A percentile compares a stretch with the other conserved stretches of the same genome.
Evolutionary conservation across 1,139 yeast species (phyloP).

Genomic region (Taphrina confusa): DNA sequence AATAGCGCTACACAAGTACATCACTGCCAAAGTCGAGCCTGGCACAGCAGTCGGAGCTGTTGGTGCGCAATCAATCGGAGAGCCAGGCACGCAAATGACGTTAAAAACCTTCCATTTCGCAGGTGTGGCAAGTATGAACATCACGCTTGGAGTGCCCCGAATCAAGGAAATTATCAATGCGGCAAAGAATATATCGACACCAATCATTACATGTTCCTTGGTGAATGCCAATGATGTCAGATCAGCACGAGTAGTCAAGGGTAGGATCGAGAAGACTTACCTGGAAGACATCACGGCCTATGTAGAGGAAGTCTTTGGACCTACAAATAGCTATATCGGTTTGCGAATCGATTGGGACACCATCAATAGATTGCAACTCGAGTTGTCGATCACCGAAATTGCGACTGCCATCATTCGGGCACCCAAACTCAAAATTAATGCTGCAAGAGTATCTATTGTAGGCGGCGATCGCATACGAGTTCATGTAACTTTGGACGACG

Average conservation of each 20-base stretch:
- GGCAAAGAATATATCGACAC: conserved; percentile 90
- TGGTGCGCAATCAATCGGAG: conserved; percentile 99
- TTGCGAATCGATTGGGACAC: conserved; percentile 81
- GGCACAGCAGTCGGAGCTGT: conserved; percentile 99
- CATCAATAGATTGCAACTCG: conserved; percentile 86
- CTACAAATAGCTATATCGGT: conserved; percentile 73
- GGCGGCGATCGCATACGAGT: conserved; percentile 75
- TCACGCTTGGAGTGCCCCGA: conserved; percentile 98
- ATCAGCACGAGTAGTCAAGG: conserved; percentile 98
- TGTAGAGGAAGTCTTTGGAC: conserved; percentile 90
- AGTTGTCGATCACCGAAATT: conserved; percentile 79
- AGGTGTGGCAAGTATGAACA: conserved; percentile 99
- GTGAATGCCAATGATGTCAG: conserved; percentile 90
- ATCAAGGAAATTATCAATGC: conserved; percentile 98
- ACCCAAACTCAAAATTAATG: conserved; percentile 80
- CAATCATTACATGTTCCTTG: conserved; percentile 89
- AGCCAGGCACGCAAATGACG: conserved; percentile 99
- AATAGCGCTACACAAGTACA: conserved; percentile 78
- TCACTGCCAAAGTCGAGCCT: conserved; percentile 92
- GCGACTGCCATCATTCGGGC: conserved; percentile 80
- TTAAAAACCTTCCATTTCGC: conserved; percentile 99
- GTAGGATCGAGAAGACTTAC: conserved; percentile 90
- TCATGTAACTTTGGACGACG: conserved; percentile 57
- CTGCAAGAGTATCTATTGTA: conserved; percentile 64
- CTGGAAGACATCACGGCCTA: conserved; percentile 82